Conservation (phyloP, 2,329 filamentous ascomycete genomes). For the Tolypocladium amazonense region DNA sequence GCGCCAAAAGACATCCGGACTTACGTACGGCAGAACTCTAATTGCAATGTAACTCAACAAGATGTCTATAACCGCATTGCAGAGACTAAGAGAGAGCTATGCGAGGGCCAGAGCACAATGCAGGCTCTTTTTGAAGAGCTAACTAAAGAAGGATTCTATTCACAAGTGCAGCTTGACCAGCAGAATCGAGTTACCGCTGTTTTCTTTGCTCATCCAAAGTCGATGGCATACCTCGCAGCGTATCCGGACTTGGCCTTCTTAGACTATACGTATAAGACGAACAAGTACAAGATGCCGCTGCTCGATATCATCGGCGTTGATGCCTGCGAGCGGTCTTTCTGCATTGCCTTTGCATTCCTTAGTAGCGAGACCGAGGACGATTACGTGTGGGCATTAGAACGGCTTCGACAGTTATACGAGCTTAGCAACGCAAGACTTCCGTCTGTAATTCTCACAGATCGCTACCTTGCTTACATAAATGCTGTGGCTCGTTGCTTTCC, state of each 20-base stretch:
- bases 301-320: constrained; percentile 12
- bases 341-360: constrained; percentile 12
- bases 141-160: constrained; percentile 8
- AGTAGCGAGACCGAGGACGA: constrained; percentile 7
- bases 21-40: constrained; percentile 4
- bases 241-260: constrained; percentile 11
- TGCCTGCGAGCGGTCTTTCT: constrained; percentile 10
- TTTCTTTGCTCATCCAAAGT: constrained; percentile 12
- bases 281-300: constrained; percentile 12
- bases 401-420: no score
- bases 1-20: constrained; percentile 7
- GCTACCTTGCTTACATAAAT: constrained; percentile 9
- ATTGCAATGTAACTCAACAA: constrained; percentile 7
- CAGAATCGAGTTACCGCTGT: constrained; percentile 8
- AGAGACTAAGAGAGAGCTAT: constrained; percentile 4
- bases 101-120: constrained; percentile 9
- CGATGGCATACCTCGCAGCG: constrained; percentile 8
- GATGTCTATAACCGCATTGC: constrained; percentile 13
- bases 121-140: constrained; percentile 8
- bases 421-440: background rate
- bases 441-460: constrained; percentile 9
- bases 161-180: constrained; percentile 1
- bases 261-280: constrained; percentile 14
- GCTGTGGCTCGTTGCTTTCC: constrained; percentile 5
- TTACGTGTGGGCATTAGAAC: constrained; percentile 8